phyloP scores from a whole-genome alignment of 176 grass and related monocot genomes.

The Elymus sibiricus region DNA sequence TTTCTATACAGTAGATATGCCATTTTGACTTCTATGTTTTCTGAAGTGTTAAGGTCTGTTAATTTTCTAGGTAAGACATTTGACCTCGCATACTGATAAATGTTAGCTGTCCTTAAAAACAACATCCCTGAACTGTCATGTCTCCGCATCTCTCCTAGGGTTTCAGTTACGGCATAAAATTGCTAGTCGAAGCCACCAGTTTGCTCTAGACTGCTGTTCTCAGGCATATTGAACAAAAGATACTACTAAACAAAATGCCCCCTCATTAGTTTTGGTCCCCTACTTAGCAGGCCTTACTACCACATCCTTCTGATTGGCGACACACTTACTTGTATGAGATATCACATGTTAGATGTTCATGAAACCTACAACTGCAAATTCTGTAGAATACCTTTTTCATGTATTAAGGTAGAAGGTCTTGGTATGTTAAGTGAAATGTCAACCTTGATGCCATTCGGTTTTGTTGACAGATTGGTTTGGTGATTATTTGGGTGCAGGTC shows the following conservation, averaged over 20 bases:
- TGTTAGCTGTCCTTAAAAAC: background rate
- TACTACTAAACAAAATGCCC: no score
- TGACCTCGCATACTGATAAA: background rate
- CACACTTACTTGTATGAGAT: background rate
- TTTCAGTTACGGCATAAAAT: no score
- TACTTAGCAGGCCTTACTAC: no score
- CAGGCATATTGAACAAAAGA: no score
- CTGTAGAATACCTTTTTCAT: background rate
- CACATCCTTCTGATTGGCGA: background rate
- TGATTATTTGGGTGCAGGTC: constrained; percentile 50
- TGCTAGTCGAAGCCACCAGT: no score
- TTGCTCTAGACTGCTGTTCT: no score
- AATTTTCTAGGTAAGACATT: background rate
- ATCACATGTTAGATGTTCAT: background rate
- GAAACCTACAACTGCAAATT: background rate
- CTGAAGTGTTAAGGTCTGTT: background rate
- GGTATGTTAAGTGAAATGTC: background rate
- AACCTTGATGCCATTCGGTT: background rate
- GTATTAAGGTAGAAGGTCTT: background rate
- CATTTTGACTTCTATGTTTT: background rate
- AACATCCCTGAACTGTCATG: background rate
- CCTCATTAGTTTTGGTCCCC: no score
- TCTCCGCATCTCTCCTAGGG: no score
- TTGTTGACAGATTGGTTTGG: background rate
- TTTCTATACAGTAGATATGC: background rate